Conservation (phyloP, 768 basidiomycete species). For the Suillus plorans region DNA sequence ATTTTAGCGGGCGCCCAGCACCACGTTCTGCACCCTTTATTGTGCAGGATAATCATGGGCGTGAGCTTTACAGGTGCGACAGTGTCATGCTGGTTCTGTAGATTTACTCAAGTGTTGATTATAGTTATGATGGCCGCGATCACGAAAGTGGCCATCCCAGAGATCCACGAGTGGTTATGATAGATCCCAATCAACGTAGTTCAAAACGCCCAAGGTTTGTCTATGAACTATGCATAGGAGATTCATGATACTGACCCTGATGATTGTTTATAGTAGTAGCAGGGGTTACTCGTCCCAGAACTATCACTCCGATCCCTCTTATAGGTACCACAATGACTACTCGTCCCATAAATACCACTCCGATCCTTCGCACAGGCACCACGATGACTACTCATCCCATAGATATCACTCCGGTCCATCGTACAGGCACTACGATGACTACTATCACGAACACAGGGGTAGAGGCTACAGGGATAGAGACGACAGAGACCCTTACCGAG, state of each 20-base stretch:
- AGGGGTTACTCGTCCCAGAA: conserved; percentile 22
- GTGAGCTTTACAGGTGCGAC: conserved; percentile 54
- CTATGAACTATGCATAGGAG: not conserved
- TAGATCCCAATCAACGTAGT: conserved; percentile 21
- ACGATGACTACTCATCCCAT: conserved; percentile 19
- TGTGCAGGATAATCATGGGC: conserved; percentile 61
- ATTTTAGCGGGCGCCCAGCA: conserved; percentile 38
- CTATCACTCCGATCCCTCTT: conserved; percentile 21
- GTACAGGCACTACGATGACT: conserved; percentile 22
- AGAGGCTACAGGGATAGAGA: conserved; percentile 22
- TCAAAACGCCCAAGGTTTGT: conserved; percentile 21
- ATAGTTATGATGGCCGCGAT: conserved; percentile 27
- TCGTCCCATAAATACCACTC: conserved; percentile 21
- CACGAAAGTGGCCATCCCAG: conserved; percentile 23
- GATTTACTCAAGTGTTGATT: not conserved
- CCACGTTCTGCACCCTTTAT: conserved; percentile 43
- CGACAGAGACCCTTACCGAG: conserved; percentile 19
- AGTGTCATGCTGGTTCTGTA: not conserved
- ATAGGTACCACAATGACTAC: conserved; percentile 8
- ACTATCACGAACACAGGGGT: conserved; percentile 19
- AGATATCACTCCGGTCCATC: conserved; percentile 22
- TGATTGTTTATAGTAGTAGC: conserved; percentile 19
- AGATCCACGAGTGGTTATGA: conserved; percentile 26
- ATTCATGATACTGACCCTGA: conserved; percentile 8
- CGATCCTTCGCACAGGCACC: conserved; percentile 11